A percentile compares a stretch with the other conserved stretches of the same genome.
Evolutionary conservation across 1,139 yeast genomes (phyloP).

Genomic region (Komagataea norvegica): DNA sequence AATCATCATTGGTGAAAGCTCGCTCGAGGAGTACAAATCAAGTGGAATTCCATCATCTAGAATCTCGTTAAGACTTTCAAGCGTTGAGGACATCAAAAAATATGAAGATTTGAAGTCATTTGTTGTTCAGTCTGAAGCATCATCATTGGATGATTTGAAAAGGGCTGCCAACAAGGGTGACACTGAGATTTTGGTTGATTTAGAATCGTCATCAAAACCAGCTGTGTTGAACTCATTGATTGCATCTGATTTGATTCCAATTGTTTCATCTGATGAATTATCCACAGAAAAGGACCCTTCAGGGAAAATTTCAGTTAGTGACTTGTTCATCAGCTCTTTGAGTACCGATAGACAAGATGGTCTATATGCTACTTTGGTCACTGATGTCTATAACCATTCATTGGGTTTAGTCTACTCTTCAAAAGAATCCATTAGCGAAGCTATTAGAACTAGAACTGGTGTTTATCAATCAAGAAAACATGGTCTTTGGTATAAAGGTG

Average conservation of each 20-base stretch:
- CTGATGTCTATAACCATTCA: conserved; percentile 59
- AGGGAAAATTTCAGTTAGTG: conserved; percentile 43
- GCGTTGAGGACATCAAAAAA: conserved; percentile 11
- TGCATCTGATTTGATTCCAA: conserved; percentile 44
- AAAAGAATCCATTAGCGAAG: conserved; percentile 70
- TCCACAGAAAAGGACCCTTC: conserved; percentile 32
- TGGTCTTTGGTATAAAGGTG: conserved; percentile 94
- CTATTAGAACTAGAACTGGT: conserved; percentile 78
- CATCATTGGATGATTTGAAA: conserved; percentile 25
- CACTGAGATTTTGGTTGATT: conserved; percentile 37
- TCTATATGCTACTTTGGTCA: conserved; percentile 78
- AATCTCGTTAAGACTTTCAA: conserved; percentile 17
- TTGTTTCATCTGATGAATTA: conserved; percentile 40
- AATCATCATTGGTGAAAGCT: conserved; percentile 40
- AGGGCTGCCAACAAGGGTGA: conserved; percentile 37
- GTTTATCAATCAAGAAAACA: conserved; percentile 90
- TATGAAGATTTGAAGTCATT: conserved; percentile 20
- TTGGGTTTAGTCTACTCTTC: conserved; percentile 93
- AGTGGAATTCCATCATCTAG: conserved; percentile 52
- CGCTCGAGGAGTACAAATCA: conserved; percentile 34
- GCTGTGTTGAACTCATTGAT: conserved; percentile 27
- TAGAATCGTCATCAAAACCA: conserved; percentile 20
- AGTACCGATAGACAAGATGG: conserved; percentile 85
- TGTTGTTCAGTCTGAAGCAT: conserved; percentile 22
- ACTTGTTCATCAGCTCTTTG: conserved; percentile 50